Percentiles rank a stretch among this genome's conserved stretches.
These are phyloP conservation scores for Crithidia expoeki DNA, from an alignment of 208 protist genomes.

Conservation along the genomic window DNA sequence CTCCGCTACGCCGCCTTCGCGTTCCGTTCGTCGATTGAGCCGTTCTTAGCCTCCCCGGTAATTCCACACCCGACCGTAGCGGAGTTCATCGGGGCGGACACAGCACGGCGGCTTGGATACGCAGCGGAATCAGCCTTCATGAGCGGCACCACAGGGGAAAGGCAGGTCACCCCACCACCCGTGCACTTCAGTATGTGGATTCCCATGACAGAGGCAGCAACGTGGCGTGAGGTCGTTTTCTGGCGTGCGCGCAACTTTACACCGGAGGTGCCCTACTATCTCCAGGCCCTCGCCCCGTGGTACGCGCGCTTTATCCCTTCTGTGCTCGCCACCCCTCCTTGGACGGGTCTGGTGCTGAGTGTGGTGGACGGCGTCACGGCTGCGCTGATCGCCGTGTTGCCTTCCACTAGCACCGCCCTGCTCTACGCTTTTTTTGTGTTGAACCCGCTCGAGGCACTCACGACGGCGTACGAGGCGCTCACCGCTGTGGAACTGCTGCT, in stretches of 20 bases:
- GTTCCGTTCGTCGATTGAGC: constrained; percentile 22
- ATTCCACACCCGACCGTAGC: constrained; percentile 26
- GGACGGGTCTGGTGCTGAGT: constrained; percentile 50
- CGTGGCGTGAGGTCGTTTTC: constrained; percentile 72
- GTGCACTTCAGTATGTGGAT: constrained; percentile 42
- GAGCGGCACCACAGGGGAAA: constrained; percentile 13
- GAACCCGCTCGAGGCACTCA: constrained; percentile 62
- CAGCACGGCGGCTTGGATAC: background rate
- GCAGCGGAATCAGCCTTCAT: constrained; percentile 18
- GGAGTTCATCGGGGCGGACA: constrained; percentile 10
- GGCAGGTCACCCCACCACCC: constrained; percentile 26
- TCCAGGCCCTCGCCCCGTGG: constrained; percentile 56
- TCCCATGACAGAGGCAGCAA: constrained; percentile 39
- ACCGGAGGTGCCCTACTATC: constrained; percentile 39
- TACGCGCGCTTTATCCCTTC: constrained; percentile 65
- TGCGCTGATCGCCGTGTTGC: constrained; percentile 51
- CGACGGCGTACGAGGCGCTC: constrained; percentile 59
- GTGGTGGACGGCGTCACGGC: constrained; percentile 68
- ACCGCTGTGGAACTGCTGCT: constrained; percentile 59
- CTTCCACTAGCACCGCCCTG: constrained; percentile 42
- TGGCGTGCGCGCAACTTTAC: constrained; percentile 48
- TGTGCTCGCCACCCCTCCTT: constrained; percentile 29
- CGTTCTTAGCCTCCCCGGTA: constrained; percentile 19
- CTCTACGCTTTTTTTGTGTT: constrained; percentile 70
- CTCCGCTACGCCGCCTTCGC: constrained; percentile 16